Evolutionary conservation across 257 asterid genomes (phyloP), one percentile per base, ranked within the genome.

Genomic region (Parsonsia alboflavescens): DNA sequence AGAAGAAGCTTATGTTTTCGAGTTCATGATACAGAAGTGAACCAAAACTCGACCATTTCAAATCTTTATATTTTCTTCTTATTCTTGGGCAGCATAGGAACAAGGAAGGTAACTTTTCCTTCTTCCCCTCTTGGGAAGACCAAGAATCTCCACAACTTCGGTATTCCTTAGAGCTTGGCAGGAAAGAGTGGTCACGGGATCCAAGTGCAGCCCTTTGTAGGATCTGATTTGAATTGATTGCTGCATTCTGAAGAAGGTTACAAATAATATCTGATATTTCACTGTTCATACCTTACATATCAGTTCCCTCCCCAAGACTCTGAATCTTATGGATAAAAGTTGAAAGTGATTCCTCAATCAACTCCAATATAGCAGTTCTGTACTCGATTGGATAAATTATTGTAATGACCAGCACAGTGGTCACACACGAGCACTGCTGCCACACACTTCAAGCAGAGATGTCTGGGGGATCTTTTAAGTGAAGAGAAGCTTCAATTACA

Each of bases 201-300:
- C 96, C 97, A 45, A 76, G 77, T 36, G 96, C 94, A 69, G 90
- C 92, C 86, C 97, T 88, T 78, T 83, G 80, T 80, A 93, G 87
- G 88, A 97, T 86, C 78, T 85, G 90, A 54, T 87, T 88, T 13
- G 98, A 93, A 84, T 88, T 84, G 0, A 85, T 90, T 41, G 96
- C 97, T 39, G 98, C 97, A 76, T 87, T 87, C 85, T 93, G n/a
- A n/a, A n/a, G 97, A 85, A 93, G 97, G 89, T 93, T 92, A 68
- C 97, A 90, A 63, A 91, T 86, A 83, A 88, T 64, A 80, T 84
- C 84, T 17, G 92, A 87, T 62, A 90, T 77, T 68, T 80, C 90
- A 53, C 82, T 93, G 11, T 86, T 86, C 83, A 80, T 72, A 30
- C 71, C 79, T 77, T 82, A 84, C 82, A 85, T 76, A 77, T 78